phyloP scores from a whole-genome alignment of 106 monocot species.

The Posidonia australis region DNA sequence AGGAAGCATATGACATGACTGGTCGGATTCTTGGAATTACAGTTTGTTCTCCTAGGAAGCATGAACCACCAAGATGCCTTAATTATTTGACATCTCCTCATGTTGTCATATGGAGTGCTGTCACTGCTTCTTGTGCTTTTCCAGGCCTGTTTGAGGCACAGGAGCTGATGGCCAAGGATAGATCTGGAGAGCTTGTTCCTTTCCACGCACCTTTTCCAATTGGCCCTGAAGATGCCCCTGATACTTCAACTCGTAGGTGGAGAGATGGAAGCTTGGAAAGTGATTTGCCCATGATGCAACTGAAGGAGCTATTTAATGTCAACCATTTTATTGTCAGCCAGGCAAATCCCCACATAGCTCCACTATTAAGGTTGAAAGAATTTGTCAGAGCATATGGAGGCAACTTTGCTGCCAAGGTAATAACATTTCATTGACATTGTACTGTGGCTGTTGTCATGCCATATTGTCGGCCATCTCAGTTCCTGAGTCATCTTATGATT shows the following conservation, averaged over 20 bases:
- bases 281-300: constrained; percentile 85
- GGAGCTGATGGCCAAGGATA: constrained; percentile 91
- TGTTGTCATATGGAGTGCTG: constrained; percentile 98
- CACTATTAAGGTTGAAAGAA: constrained; percentile 76
- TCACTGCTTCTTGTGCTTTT: constrained; percentile 94
- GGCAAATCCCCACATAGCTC: constrained; percentile 92
- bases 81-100: constrained; percentile 94
- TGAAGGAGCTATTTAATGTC: constrained; percentile 93
- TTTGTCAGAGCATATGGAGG: constrained; percentile 78
- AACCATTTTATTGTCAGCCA: constrained; percentile 99
- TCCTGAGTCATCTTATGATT: too few species aligned
- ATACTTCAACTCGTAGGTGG: constrained; percentile 40
- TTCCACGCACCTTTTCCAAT: constrained; percentile 57
- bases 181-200: constrained; percentile 76
- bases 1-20: constrained; percentile 93
- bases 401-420: constrained; percentile 91
- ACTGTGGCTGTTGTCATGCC: too few species aligned
- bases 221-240: constrained; percentile 19
- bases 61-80: constrained; percentile 86
- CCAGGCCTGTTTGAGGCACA: constrained; percentile 94
- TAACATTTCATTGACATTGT: too few species aligned
- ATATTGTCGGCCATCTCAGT: too few species aligned
- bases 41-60: constrained; percentile 85
- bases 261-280: constrained; percentile 97
- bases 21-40: constrained; percentile 80